Percentiles rank a stretch among this genome's conserved stretches.
phyloP scores from a whole-genome alignment of 768 basidiomycete species.

The Russula ochroleuca region DNA sequence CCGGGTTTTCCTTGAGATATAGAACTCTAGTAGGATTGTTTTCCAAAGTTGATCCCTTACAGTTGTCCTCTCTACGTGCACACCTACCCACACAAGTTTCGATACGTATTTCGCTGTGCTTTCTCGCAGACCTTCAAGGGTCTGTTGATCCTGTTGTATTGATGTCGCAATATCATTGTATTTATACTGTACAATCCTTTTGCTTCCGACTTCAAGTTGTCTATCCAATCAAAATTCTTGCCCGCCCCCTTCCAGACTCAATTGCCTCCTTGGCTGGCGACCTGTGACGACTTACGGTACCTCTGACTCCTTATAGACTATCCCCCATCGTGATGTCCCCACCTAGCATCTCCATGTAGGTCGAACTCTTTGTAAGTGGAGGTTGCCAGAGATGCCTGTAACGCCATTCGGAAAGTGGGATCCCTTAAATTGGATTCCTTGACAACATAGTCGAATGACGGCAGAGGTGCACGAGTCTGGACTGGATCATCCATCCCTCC shows the following conservation, averaged over 20 bases:
- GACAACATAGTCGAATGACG: constrained; percentile 10
- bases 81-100: not conserved
- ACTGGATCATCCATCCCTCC: not conserved
- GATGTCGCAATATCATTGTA: constrained; percentile 20
- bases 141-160: not conserved
- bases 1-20: not conserved
- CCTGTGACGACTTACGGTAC: not conserved
- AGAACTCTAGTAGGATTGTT: too few relatives aligned
- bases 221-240: not conserved
- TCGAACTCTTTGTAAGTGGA: not conserved
- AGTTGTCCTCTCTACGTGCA: too few relatives aligned
- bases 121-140: not conserved
- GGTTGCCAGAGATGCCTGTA: not conserved
- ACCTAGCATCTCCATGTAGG: not conserved
- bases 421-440: constrained; percentile 5
- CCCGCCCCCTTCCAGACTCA: not conserved
- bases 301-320: not conserved
- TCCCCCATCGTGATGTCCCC: not conserved
- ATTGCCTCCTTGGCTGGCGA: not conserved
- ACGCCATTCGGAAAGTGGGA: constrained; percentile 1
- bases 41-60: too few relatives aligned
- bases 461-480: not conserved
- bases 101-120: not conserved
- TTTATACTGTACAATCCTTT: constrained; percentile 20
- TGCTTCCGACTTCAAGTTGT: constrained; percentile 5